Conservation (phyloP, 495 filamentous ascomycete genomes). For the Cercophora sp. region DNA sequence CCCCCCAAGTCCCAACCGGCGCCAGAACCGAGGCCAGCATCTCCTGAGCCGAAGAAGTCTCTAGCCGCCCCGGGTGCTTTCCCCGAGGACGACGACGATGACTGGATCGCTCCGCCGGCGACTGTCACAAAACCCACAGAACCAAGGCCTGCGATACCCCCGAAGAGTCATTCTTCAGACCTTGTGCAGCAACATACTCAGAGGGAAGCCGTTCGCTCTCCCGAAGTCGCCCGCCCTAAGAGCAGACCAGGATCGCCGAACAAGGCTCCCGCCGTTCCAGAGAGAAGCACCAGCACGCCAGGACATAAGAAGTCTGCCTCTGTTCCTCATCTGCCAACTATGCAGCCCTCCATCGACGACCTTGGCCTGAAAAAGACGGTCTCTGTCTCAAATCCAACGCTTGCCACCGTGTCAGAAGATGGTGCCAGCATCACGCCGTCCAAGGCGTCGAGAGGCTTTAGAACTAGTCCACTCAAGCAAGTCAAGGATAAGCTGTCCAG, state of each 20-base stretch:
- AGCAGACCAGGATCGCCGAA: constrained; percentile 37
- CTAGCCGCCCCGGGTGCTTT: constrained; percentile 47
- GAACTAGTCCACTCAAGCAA: constrained; percentile 77
- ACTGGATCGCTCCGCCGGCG: constrained; percentile 79
- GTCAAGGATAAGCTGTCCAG: constrained; percentile 86
- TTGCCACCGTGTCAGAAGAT: constrained; percentile 37
- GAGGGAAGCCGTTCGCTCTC: too few relatives aligned
- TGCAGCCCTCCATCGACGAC: constrained; percentile 35
- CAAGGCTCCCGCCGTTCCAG: constrained; percentile 32
- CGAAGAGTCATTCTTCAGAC: constrained; percentile 57
- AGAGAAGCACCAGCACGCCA: constrained; percentile 30
- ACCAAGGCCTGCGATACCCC: constrained; percentile 45
- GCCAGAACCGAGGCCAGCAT: constrained; percentile 28
- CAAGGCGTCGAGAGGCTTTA: constrained; percentile 61
- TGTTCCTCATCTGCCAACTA: constrained; percentile 48
- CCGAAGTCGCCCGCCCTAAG: constrained; percentile 41
- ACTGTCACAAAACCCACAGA: too few relatives aligned
- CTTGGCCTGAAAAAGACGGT: constrained; percentile 54
- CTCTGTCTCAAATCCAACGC: constrained; percentile 58
- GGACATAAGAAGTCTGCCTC: constrained; percentile 54
- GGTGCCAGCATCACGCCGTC: constrained; percentile 59
- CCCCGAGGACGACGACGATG: constrained; percentile 65
- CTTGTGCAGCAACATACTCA: too few relatives aligned
- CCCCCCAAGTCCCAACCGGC: constrained; percentile 50
- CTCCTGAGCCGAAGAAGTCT: constrained; percentile 30